Evolutionary conservation across 2,329 filamentous ascomycete species (phyloP).

Genomic region (Pestalotiopsis sp.): DNA sequence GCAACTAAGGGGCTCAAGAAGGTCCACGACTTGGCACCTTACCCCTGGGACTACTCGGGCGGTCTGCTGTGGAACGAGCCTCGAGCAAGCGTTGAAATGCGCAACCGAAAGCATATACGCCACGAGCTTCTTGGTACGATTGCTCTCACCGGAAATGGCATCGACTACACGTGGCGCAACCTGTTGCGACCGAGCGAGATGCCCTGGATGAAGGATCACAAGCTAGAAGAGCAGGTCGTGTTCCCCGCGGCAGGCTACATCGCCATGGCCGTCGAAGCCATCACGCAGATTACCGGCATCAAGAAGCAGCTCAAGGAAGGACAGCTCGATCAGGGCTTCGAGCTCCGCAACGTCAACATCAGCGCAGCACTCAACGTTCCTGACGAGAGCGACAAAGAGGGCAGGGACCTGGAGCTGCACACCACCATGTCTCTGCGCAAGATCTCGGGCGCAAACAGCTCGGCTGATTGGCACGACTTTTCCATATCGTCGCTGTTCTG

Average conservation of each 20-base stretch:
- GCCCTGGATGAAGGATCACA: conserved; percentile 51
- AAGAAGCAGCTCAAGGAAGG: neutral
- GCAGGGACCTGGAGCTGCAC: conserved; percentile 13
- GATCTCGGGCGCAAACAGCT: conserved; percentile 5
- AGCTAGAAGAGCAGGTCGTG: conserved; percentile 48
- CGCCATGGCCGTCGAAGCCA: conserved; percentile 36
- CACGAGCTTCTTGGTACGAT: conserved; percentile 41
- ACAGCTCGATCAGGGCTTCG: neutral
- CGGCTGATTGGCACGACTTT: conserved; percentile 19
- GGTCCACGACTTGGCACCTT: conserved; percentile 39
- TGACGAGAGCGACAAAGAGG: neutral
- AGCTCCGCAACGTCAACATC: neutral
- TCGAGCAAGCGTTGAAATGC: conserved; percentile 32
- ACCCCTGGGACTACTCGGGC: conserved; percentile 47
- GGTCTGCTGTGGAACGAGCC: conserved; percentile 39
- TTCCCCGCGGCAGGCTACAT: conserved; percentile 45
- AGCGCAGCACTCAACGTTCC: neutral
- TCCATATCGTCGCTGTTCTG: conserved; percentile 16
- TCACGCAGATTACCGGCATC: conserved; percentile 19
- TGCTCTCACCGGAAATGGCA: conserved; percentile 29
- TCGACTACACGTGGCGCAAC: conserved; percentile 35
- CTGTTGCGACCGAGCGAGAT: conserved; percentile 35
- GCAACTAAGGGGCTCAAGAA: neutral
- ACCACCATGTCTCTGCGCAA: conserved; percentile 13
- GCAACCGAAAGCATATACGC: conserved; percentile 33